phyloP scores from a whole-genome alignment of 495 filamentous ascomycete genomes.

The Chaetomium tenue region DNA sequence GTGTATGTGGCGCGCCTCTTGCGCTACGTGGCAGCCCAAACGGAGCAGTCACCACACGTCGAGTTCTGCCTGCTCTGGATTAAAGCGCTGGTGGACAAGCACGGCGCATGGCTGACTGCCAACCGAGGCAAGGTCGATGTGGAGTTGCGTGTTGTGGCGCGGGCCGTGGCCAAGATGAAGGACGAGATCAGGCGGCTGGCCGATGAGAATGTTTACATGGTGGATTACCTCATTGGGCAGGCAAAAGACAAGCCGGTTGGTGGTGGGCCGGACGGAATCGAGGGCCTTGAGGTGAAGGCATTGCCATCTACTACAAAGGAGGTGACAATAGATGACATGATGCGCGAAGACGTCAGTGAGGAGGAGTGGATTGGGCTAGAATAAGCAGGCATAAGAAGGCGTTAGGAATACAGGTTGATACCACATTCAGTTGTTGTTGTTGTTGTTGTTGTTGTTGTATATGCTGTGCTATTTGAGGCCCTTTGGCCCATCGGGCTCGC shows the following conservation, averaged over 20 bases:
- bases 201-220: slow-evolving; percentile 80
- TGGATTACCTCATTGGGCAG: slow-evolving; percentile 71
- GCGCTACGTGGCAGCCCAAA: slow-evolving; percentile 78
- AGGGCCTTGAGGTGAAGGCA: slow-evolving; percentile 24
- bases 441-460: too few species aligned
- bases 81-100: slow-evolving; percentile 73
- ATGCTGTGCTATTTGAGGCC: slow-evolving; percentile 5
- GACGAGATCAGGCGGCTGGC: slow-evolving; percentile 70
- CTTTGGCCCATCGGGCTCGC: neutral
- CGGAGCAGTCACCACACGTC: slow-evolving; percentile 86
- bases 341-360: slow-evolving; percentile 41
- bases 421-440: slow-evolving; percentile 3
- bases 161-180: slow-evolving; percentile 73
- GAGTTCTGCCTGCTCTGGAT: slow-evolving; percentile 95
- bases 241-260: slow-evolving; percentile 24
- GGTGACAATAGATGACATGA: slow-evolving; percentile 33
- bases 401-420: slow-evolving; percentile 19
- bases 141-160: slow-evolving; percentile 75
- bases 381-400: slow-evolving; percentile 31
- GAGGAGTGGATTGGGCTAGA: slow-evolving; percentile 57
- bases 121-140: slow-evolving; percentile 71
- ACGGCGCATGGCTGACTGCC: slow-evolving; percentile 80
- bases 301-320: slow-evolving; percentile 32
- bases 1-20: slow-evolving; percentile 84
- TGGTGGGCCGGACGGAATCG: slow-evolving; percentile 27